Evolutionary conservation across 2,329 filamentous ascomycete species (phyloP).

Genomic region (Nemania sp.): DNA sequence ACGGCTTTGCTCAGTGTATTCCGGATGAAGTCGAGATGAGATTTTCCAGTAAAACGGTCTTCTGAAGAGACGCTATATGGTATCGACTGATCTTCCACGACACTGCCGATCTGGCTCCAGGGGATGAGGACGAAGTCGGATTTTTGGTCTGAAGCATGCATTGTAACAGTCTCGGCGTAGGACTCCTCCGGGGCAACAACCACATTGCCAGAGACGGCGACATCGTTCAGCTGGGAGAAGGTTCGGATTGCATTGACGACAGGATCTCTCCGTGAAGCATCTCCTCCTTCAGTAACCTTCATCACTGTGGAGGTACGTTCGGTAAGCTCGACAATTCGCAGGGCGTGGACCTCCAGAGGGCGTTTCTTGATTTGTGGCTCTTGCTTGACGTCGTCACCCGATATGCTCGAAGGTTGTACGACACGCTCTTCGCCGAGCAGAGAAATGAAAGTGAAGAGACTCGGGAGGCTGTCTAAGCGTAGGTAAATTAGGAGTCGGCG

Average conservation of each 20-base stretch:
- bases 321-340: constrained; percentile 85
- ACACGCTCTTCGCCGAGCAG: constrained; percentile 64
- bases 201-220: constrained; percentile 81
- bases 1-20: constrained; percentile 65
- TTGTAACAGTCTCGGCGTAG: constrained; percentile 77
- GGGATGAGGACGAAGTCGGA: constrained; percentile 82
- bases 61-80: constrained; percentile 50
- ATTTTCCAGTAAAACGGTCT: constrained; percentile 64
- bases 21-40: constrained; percentile 76
- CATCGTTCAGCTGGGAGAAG: constrained; percentile 81
- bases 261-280: constrained; percentile 74
- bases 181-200: constrained; percentile 77
- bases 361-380: constrained; percentile 43
- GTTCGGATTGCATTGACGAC: constrained; percentile 91
- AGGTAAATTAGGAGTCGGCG: constrained; percentile 78
- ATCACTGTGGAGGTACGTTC: constrained; percentile 95
- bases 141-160: constrained; percentile 69
- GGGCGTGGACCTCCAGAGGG: constrained; percentile 75
- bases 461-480: constrained; percentile 81
- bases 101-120: constrained; percentile 82
- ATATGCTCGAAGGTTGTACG: constrained; percentile 28
- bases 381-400: constrained; percentile 33
- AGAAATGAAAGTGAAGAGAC: constrained; percentile 80
- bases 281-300: constrained; percentile 83
- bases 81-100: constrained; percentile 65